These are phyloP conservation scores for Pythium vanterpoolii DNA, from an alignment of 352 stramenopile species.

Conservation along the genomic window DNA sequence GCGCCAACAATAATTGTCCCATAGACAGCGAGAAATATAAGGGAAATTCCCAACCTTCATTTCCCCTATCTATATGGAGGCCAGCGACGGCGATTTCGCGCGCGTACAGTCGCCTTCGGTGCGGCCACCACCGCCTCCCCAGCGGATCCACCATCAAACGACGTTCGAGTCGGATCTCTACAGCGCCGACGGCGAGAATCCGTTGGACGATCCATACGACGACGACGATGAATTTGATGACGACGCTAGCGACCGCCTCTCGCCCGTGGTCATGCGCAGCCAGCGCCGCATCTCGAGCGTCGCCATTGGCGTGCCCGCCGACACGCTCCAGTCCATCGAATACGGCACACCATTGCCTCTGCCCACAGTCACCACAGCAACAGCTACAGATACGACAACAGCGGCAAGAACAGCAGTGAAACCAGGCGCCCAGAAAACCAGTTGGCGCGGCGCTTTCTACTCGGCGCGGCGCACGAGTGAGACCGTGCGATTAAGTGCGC, in stretches of 20 bases:
- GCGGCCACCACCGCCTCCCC: not conserved
- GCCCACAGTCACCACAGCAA: no score
- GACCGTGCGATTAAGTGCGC: conserved; percentile 18
- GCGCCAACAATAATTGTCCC: no score
- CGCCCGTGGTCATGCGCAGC: conserved; percentile 1
- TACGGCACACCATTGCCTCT: not conserved
- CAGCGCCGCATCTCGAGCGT: conserved; percentile 1
- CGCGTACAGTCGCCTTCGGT: conserved; percentile 14
- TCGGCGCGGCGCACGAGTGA: conserved; percentile 15
- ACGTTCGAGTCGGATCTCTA: conserved; percentile 18
- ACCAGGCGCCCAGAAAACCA: conserved; percentile 3
- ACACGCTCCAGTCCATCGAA: conserved; percentile 21
- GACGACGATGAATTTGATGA: conserved; percentile 19
- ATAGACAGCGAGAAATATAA: no score
- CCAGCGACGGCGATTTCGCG: conserved; percentile 14
- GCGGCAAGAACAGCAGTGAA: no score
- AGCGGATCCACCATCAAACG: conserved; percentile 7
- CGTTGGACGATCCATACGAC: conserved; percentile 1
- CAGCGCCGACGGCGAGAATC: conserved; percentile 5
- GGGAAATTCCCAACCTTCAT: no score
- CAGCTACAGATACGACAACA: no score
- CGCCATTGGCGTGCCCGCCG: not conserved
- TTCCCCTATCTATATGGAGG: conserved; percentile 14
- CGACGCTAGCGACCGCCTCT: conserved; percentile 7
- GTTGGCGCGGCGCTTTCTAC: not conserved